Evolutionary conservation across 2,329 filamentous ascomycete species (phyloP).

Genomic region (Ophiocordyceps robertsii): DNA sequence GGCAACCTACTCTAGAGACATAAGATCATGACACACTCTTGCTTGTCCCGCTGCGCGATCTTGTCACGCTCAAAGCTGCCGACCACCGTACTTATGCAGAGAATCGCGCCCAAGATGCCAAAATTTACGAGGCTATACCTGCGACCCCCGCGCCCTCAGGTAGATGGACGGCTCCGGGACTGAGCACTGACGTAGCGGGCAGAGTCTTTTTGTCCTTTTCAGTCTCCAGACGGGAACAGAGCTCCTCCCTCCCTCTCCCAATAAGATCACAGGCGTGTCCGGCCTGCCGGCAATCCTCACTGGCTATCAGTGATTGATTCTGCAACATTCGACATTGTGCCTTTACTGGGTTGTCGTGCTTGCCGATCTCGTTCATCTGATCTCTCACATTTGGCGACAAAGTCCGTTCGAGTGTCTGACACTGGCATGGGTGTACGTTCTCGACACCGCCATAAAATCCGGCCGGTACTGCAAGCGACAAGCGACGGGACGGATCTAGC

Average conservation of each 20-base stretch:
- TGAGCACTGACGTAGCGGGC: constrained; percentile 4
- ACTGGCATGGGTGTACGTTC: constrained; percentile 72
- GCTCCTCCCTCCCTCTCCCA: constrained; percentile 75
- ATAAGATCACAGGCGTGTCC: constrained; percentile 85
- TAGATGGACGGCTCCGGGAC: constrained; percentile 9
- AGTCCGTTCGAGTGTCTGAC: constrained; percentile 67
- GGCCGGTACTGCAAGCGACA: constrained; percentile 42
- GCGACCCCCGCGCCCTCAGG: constrained; percentile 26
- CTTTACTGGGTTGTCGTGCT: constrained; percentile 70
- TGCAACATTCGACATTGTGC: constrained; percentile 87
- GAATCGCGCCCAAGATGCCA: constrained; percentile 14
- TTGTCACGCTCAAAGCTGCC: too few species aligned
- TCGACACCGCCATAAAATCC: constrained; percentile 80
- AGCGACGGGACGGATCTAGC: constrained; percentile 20
- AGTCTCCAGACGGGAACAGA: constrained; percentile 78
- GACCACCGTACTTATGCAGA: too few species aligned
- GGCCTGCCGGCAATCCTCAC: constrained; percentile 81
- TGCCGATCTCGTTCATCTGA: constrained; percentile 51
- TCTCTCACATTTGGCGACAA: constrained; percentile 68
- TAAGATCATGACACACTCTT: too few species aligned
- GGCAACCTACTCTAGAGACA: too few species aligned
- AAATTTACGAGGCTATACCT: constrained; percentile 22
- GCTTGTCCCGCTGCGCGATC: too few species aligned
- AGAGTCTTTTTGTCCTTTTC: constrained; percentile 80
- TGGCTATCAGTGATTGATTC: constrained; percentile 66